Conservation (phyloP, 129 eudicot species). For the Lactuca saligna region DNA sequence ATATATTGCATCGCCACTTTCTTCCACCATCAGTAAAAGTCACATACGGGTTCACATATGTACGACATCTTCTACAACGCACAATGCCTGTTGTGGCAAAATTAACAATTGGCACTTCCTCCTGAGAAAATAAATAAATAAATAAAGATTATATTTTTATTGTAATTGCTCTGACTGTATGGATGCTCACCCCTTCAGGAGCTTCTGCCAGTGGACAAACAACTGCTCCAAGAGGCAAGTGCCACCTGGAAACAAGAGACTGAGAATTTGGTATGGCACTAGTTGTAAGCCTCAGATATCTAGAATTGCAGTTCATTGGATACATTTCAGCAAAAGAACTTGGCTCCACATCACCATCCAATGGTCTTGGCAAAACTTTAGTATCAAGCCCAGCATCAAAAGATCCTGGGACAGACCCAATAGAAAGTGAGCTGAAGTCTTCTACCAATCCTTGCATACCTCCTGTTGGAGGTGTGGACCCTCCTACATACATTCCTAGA, state of each 20-base stretch:
- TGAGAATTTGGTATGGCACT: slow-evolving; percentile 85
- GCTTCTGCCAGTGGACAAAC: slow-evolving; percentile 96
- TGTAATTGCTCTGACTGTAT: slow-evolving; percentile 5
- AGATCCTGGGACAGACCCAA: slow-evolving; percentile 81
- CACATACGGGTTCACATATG: slow-evolving; percentile 84
- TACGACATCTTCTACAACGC: slow-evolving; percentile 95
- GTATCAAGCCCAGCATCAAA: slow-evolving; percentile 77
- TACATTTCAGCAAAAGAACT: slow-evolving; percentile 54
- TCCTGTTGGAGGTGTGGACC: slow-evolving; percentile 63
- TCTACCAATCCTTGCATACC: slow-evolving; percentile 53
- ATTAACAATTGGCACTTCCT: slow-evolving; percentile 87
- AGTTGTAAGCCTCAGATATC: slow-evolving; percentile 81
- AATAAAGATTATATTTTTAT: not conserved
- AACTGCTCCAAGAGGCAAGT: slow-evolving; percentile 91
- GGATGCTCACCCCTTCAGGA: slow-evolving; percentile 75
- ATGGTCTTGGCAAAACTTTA: slow-evolving; percentile 76
- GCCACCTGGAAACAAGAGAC: slow-evolving; percentile 91
- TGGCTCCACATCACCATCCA: slow-evolving; percentile 85
- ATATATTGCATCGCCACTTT: slow-evolving; percentile 92
- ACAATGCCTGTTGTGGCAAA: slow-evolving; percentile 79
- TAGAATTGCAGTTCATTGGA: slow-evolving; percentile 72
- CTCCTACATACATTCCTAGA: slow-evolving; percentile 44
- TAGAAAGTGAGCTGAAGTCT: slow-evolving; percentile 77
- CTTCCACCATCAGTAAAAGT: slow-evolving; percentile 87
- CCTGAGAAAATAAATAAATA: slow-evolving; percentile 43